Percentiles rank a stretch among this genome's conserved stretches.
Conservation (phyloP, 768 basidiomycete species). For the Cystofilobasidium bisporidii region DNA sequence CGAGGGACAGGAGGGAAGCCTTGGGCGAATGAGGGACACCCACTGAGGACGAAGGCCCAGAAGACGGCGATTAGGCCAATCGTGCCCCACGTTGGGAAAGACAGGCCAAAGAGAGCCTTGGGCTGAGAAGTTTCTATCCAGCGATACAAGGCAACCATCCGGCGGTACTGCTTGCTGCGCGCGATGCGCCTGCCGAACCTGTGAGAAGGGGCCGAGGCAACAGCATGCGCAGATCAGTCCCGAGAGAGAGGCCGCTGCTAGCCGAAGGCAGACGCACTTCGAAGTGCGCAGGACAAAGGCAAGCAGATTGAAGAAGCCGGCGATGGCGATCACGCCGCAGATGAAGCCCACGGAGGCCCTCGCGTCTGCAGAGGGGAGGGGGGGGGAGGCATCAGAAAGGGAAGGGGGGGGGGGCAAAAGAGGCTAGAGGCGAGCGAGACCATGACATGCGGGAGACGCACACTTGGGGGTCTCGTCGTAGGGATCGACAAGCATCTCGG, state of each 20-base stretch:
- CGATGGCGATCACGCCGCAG: constrained; percentile 23
- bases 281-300: constrained; percentile 9
- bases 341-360: constrained; percentile 26
- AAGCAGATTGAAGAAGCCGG: constrained; percentile 17
- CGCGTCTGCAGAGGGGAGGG: not conserved
- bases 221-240: too few relatives aligned
- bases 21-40: not conserved
- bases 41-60: constrained; percentile 28
- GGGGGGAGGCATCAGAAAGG: not conserved
- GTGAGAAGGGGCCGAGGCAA: too few relatives aligned
- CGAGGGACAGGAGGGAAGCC: too few relatives aligned
- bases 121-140: constrained; percentile 25
- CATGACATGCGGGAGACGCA: not conserved
- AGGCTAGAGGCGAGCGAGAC: not conserved
- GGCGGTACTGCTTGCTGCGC: constrained; percentile 3
- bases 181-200: constrained; percentile 1
- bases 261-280: not conserved
- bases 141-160: constrained; percentile 20
- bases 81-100: constrained; percentile 22
- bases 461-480: not conserved
- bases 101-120: constrained; percentile 24
- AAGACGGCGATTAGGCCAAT: not conserved
- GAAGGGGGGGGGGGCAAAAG: not conserved
- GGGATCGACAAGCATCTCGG: not conserved
- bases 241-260: too few relatives aligned